These are phyloP conservation scores for Ophiocordyceps sinensis DNA, from an alignment of 2,329 filamentous ascomycete genomes.

Conservation along the genomic window DNA sequence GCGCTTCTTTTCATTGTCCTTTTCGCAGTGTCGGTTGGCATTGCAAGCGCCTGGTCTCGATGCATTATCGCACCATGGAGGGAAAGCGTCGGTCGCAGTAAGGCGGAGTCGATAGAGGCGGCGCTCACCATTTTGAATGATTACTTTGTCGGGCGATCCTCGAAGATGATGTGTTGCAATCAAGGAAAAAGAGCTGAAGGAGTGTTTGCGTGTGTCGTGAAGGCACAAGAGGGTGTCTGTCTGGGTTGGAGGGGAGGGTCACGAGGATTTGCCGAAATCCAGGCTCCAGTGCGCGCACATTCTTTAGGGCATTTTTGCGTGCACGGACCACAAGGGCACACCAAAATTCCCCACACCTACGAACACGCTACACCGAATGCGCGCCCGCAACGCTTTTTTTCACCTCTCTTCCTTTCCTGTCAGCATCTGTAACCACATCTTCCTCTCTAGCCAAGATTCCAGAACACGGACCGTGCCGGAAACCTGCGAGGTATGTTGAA, in stretches of 20 bases:
- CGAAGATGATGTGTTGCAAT: slow-evolving; percentile 39
- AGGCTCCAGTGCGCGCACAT: slow-evolving; percentile 15
- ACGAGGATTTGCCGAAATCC: slow-evolving; percentile 23
- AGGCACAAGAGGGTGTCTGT: slow-evolving; percentile 10
- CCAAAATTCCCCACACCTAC: slow-evolving; percentile 3
- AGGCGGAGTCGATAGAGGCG: neutral
- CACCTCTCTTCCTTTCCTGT: neutral
- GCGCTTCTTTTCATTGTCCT: neutral
- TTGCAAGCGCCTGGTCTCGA: neutral
- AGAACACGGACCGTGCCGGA: neutral
- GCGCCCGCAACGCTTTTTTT: slow-evolving; percentile 5
- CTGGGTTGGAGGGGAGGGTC: slow-evolving; percentile 13
- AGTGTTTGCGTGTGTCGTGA: slow-evolving; percentile 1
- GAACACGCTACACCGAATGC: neutral
- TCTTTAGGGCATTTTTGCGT: slow-evolving; percentile 28
- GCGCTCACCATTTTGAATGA: slow-evolving; percentile 46
- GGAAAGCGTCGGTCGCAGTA: neutral
- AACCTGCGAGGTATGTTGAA: slow-evolving; percentile 29
- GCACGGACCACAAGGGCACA: slow-evolving; percentile 28
- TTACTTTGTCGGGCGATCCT: slow-evolving; percentile 50
- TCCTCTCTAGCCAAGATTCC: neutral
- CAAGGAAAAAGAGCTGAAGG: slow-evolving; percentile 9
- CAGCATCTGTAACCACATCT: neutral
- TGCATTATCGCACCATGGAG: neutral
- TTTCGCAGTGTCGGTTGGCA: neutral